phyloP scores from a whole-genome alignment of 2,329 filamentous ascomycete species.

The Blumeriella jaapii region DNA sequence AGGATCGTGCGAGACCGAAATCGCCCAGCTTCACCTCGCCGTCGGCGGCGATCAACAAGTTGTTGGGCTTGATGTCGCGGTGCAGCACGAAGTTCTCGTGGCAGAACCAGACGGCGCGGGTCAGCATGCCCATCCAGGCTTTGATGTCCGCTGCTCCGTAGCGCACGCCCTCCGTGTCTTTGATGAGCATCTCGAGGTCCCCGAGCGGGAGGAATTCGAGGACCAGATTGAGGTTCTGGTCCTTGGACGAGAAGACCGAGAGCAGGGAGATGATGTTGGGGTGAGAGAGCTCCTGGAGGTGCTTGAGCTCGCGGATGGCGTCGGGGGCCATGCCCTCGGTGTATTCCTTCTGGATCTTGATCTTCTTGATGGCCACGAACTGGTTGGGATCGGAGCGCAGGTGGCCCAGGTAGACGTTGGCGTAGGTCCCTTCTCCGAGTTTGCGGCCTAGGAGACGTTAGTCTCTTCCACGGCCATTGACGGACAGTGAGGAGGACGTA shows the following conservation, averaged over 20 bases:
- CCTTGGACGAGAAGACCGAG: slow-evolving; percentile 89
- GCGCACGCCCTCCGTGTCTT: slow-evolving; percentile 63
- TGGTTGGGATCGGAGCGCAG: slow-evolving; percentile 58
- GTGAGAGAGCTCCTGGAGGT: slow-evolving; percentile 85
- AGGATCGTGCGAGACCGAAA: slow-evolving; percentile 86
- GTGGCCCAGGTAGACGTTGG: slow-evolving; percentile 85
- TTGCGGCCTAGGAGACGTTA: slow-evolving; percentile 53
- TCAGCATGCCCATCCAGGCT: slow-evolving; percentile 97
- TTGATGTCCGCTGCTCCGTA: slow-evolving; percentile 91
- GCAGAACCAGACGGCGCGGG: slow-evolving; percentile 87
- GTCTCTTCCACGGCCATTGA: not conserved
- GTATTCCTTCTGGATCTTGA: slow-evolving; percentile 77
- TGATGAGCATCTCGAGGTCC: slow-evolving; percentile 89
- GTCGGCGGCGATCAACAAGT: slow-evolving; percentile 84
- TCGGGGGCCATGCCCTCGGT: slow-evolving; percentile 89
- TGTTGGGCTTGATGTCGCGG: slow-evolving; percentile 98
- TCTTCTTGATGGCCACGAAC: slow-evolving; percentile 86
- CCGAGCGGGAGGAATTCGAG: slow-evolving; percentile 90
- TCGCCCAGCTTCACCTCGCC: slow-evolving; percentile 93
- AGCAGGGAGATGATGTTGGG: slow-evolving; percentile 91
- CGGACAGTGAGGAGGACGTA: slow-evolving; percentile 23
- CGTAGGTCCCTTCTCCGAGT: slow-evolving; percentile 93
- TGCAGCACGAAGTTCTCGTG: slow-evolving; percentile 91
- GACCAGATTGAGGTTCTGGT: slow-evolving; percentile 92
- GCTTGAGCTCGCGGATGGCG: slow-evolving; percentile 89